Evolutionary conservation across 1,284 basidiomycete genomes (phyloP).

Genomic region (Microbotryum saponariae): DNA sequence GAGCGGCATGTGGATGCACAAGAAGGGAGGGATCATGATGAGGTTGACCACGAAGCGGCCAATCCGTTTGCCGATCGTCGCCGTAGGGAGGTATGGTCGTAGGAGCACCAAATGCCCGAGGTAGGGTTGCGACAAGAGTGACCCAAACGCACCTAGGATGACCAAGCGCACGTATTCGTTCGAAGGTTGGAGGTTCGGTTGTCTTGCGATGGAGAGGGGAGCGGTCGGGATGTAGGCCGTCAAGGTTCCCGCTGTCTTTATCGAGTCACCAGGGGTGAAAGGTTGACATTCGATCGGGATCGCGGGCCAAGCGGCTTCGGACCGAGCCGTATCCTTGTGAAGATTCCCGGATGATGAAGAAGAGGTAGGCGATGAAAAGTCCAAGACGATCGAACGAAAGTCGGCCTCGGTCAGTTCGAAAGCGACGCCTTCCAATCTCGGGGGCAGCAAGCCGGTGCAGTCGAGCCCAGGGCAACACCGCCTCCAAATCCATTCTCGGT

Average conservation of each 20-base stretch:
- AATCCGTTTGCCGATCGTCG: neutral
- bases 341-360: neutral
- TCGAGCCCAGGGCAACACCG: slow-evolving; percentile 11
- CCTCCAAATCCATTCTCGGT: slow-evolving; percentile 21
- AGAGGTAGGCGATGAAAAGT: neutral
- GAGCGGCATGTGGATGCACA: slow-evolving; percentile 6
- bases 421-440: slow-evolving; percentile 23
- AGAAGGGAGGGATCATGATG: slow-evolving; percentile 13
- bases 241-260: neutral
- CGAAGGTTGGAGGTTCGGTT: neutral
- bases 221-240: slow-evolving; percentile 1
- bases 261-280: slow-evolving; percentile 12
- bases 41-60: neutral
- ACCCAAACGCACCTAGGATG: slow-evolving; percentile 21
- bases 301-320: slow-evolving; percentile 2
- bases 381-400: neutral
- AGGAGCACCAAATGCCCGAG: slow-evolving; percentile 18
- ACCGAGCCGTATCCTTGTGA: neutral
- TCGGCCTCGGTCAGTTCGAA: slow-evolving; percentile 3
- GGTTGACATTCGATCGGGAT: neutral
- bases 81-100: slow-evolving; percentile 11
- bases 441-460: slow-evolving; percentile 12
- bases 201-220: neutral
- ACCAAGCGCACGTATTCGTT: slow-evolving; percentile 15
- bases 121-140: slow-evolving; percentile 18